Base-by-base conservation (phyloP, 1,284 basidiomycete species). In the Fomitopsis palustris region DNA sequence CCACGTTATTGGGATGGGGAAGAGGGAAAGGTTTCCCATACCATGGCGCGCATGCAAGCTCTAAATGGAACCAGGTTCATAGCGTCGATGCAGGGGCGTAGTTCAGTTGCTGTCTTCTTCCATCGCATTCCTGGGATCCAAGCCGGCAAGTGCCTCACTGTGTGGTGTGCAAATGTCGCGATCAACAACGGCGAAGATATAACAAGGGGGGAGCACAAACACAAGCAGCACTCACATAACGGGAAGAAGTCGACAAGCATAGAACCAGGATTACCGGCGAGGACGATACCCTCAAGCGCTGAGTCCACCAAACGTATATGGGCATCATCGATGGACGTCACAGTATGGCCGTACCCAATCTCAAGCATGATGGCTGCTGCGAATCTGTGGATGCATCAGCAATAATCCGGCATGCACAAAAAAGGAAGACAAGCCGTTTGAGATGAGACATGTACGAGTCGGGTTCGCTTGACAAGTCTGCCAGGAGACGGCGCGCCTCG, bases 41-140 rank as follows among this genome's bases (percentile, higher is more conserved):
- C 67, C 61, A 65, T 62, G 25, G 54, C 41, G 14, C 55, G 51
- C 29, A 63, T 67, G 5, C 67, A 62, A 37, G 58, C 57, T 8
- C 63, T 56, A 38, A 62, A 67, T 10, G 66, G 67, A 9, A 42
- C 37, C 33, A 65, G 74, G 67, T 81, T 77, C 80, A 39, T 77
- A 72, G 62, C 72, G 55, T 64, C 21, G 61, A 62, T 37, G 47
- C 9, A 29, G 62, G 56, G 4, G 77, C 73, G 62, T 76, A 68
- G 23, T 73, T 64, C 23, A 4, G 10, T 27, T 10, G 81, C 81
- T 25, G 76, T 75, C 14, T 77, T 72, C 61, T 82, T 82, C 69
- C 83, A 82, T n/a, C 73, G 72, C 1, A 77, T 72, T 45, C 81
- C 79, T 17, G 82, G 82, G 29, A 79, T 74, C 81, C 81, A 84